Evolutionary conservation across 345 rosid genomes (phyloP), one percentile per base, ranked within the genome.

Genomic region (Lumnitzera racemosa): DNA sequence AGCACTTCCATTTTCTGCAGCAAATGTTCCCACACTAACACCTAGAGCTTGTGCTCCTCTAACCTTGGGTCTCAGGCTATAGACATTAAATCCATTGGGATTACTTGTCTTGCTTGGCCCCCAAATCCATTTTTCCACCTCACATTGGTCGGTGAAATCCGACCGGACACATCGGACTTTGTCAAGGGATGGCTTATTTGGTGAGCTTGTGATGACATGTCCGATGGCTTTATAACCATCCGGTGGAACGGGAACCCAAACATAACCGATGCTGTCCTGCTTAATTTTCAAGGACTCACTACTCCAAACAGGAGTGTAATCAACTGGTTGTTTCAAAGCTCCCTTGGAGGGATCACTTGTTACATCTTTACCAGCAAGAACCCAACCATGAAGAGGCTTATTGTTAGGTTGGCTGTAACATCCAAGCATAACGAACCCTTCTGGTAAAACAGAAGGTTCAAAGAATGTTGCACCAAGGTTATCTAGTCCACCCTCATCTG

Each of bases 341-440:
- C 43, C 10, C 5, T 36, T 36, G 11, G 47, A 23, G 46, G 49
- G 29, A 25, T 56, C 67, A 20, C 13, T 25, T 15, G 31, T 55
- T 51, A 48, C 31, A 15, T 69, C 72, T 49, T 63, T 68, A n/a
- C 52, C 67, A 16, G 31, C 62, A 50, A 69, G 67, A 31, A 62
- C 59, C 52, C 59, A 50, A 4, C 67, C 67, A 4, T 51, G 66
- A 49, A 58, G 67, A 11, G 62, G 62, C 53, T 11, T 49, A 36
- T 55, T 56, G 55, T 62, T 62, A 16, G 72, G 65, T 47, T 68
- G 72, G 61, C 52, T 46, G 20, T 57, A 62, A 51, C 24, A 62
- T 47, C 72, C 72, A 20, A 62, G 55, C 55, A 69, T 31, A 23
- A 53, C 62, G 67, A 68, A 68, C 17, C 67, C 67, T 24, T 62